Conservation (phyloP, 768 basidiomycete species). For the Suillus lakei region DNA sequence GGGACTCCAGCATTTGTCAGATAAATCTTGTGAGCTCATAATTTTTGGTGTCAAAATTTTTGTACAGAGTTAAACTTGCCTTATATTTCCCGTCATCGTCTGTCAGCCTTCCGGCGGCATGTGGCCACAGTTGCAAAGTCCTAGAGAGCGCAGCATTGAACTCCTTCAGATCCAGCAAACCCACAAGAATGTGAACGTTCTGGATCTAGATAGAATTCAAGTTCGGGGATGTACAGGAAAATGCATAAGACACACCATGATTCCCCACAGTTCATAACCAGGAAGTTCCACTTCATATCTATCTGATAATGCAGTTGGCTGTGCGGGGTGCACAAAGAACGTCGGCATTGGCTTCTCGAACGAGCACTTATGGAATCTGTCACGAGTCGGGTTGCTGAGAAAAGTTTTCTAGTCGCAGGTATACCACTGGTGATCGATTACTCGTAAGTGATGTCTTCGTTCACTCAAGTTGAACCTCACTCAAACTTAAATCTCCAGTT, state of each 20-base stretch:
- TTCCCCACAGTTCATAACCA: conserved; percentile 27
- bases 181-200: conserved; percentile 23
- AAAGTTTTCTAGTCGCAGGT: no score
- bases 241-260: conserved; percentile 15
- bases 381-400: background rate
- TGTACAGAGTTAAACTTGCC: conserved; percentile 15
- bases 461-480: background rate
- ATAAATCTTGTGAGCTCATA: conserved; percentile 20
- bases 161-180: conserved; percentile 16
- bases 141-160: conserved; percentile 28
- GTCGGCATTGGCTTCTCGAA: background rate
- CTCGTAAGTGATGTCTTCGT: background rate
- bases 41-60: background rate
- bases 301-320: conserved; percentile 18
- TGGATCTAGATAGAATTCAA: conserved; percentile 16
- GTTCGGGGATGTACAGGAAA: background rate
- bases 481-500: background rate
- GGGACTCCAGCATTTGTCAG: conserved; percentile 23
- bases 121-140: conserved; percentile 29
- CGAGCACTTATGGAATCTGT: background rate
- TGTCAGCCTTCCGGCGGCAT: conserved; percentile 26
- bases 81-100: conserved; percentile 15
- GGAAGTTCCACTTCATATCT: conserved; percentile 19
- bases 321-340: conserved; percentile 19
- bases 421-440: no score